Evolutionary conservation across 2,329 filamentous ascomycete genomes (phyloP), one percentile per base, ranked within the genome.

Genomic region (Ophiostoma piceae): DNA sequence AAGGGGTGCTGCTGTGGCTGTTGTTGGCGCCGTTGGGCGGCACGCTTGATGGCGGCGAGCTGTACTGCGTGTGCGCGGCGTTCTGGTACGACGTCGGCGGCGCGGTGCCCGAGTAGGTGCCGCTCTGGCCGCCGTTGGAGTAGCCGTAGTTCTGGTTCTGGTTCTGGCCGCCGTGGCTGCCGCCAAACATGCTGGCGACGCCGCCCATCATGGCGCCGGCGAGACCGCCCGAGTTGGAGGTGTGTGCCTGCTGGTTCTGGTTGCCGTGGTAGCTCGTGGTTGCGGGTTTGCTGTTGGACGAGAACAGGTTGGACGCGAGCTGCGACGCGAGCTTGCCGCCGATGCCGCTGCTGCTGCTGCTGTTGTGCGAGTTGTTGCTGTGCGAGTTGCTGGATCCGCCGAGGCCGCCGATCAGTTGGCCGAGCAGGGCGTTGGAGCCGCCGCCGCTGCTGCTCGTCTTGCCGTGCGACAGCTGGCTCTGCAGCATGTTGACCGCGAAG

Each of bases 81-180:
- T 76, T 79, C 74, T 88, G 84, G 76, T 89, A 89, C 7, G 85
- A 84, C 16, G 83, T 78, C n/a, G 87, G 85, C 14, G 89, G 89
- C 54, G 88, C 86, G 70, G 85, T 82, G 69, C 88, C 89, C 71
- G 81, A 84, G 77, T 91, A 92, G 51, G 82, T 82, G 64, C 85
- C 84, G 72, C 83, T 77, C 62, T 84, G 80, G 62, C 83, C 84
- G 3, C 82, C 77, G 74, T 85, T 85, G 29, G 86, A 87, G 77
- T 90, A 90, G 41, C 88, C 89, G 76, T 85, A 92, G 75, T 84
- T 85, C 73, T 87, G 83, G 71, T 80, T 80, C 81, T 85, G 81
- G 69, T 79, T 79, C 60, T 79, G 75, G 47, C 16, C 43, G 43
- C 75, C 74, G 66, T 77, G 75, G 73, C 82, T 81, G 41, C 84